A percentile compares a stretch with the other conserved stretches of the same genome.
These are phyloP conservation scores for Xylaria palmicola DNA, from an alignment of 495 filamentous ascomycete genomes.

Conservation along the genomic window DNA sequence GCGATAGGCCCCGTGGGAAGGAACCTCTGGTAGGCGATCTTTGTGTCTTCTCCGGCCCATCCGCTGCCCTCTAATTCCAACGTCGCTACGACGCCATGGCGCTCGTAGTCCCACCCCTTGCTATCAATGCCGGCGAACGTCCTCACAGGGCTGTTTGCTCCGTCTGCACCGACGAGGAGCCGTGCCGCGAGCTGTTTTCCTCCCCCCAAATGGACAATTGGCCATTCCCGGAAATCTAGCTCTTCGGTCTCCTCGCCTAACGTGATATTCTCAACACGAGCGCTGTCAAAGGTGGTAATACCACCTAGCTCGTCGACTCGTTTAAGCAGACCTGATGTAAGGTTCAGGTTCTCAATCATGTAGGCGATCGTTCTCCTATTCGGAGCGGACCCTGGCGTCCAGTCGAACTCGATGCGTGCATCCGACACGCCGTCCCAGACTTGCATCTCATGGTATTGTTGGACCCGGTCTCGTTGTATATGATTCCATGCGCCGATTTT, in stretches of 20 bases:
- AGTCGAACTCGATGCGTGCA: slow-evolving; percentile 85
- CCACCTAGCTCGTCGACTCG: slow-evolving; percentile 67
- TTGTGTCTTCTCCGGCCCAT: slow-evolving; percentile 50
- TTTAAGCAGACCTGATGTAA: slow-evolving; percentile 70
- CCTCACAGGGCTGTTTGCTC: slow-evolving; percentile 90
- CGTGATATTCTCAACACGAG: slow-evolving; percentile 72
- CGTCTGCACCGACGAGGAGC: slow-evolving; percentile 89
- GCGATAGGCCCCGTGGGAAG: slow-evolving; percentile 89
- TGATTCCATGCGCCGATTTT: slow-evolving; percentile 87
- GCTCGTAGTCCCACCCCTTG: slow-evolving; percentile 88
- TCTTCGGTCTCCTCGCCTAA: slow-evolving; percentile 68
- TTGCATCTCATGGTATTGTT: slow-evolving; percentile 87
- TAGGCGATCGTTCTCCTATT: slow-evolving; percentile 69
- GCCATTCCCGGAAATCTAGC: slow-evolving; percentile 81
- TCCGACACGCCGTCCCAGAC: slow-evolving; percentile 95
- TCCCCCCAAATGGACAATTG: slow-evolving; percentile 67
- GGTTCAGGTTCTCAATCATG: slow-evolving; percentile 94
- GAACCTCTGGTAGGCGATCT: slow-evolving; percentile 92
- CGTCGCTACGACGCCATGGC: slow-evolving; percentile 89
- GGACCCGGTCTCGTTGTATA: slow-evolving; percentile 65
- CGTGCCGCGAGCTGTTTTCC: slow-evolving; percentile 68
- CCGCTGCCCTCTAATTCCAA: slow-evolving; percentile 63
- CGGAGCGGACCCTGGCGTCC: slow-evolving; percentile 49
- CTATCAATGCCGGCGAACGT: slow-evolving; percentile 82
- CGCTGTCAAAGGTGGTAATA: slow-evolving; percentile 68